Conservation (phyloP, 371 early-diverging fungal species). For the Dichotomocladium elegans region DNA sequence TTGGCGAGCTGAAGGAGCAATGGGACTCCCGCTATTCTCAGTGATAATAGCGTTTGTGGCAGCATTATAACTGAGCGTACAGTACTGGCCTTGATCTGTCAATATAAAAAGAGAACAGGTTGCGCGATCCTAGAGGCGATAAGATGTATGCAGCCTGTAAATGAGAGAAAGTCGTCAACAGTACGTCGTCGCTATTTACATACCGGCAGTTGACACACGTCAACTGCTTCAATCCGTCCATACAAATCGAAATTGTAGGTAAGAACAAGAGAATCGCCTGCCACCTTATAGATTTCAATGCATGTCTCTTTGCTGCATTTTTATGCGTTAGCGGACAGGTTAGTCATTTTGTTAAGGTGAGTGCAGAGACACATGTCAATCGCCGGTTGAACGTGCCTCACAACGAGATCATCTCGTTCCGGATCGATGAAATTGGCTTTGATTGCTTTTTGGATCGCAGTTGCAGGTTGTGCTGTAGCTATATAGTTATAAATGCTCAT, state of each 20-base stretch:
- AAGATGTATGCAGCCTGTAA: too few relatives aligned
- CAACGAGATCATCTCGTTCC: constrained; percentile 10
- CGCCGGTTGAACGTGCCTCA: constrained; percentile 15
- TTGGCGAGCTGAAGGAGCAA: constrained; percentile 39
- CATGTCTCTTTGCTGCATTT: constrained; percentile 57
- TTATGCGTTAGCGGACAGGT: too few relatives aligned
- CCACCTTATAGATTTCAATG: constrained; percentile 55
- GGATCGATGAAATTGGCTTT: constrained; percentile 18
- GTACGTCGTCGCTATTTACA: neutral
- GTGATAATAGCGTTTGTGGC: constrained; percentile 34
- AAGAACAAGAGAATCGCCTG: constrained; percentile 38
- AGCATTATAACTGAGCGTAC: constrained; percentile 52
- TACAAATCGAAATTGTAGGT: constrained; percentile 55
- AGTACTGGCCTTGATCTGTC: constrained; percentile 47
- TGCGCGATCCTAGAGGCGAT: constrained; percentile 18
- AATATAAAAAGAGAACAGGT: constrained; percentile 51
- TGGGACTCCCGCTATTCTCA: constrained; percentile 47
- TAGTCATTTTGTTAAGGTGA: neutral
- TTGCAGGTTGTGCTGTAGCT: constrained; percentile 18
- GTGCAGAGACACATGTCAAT: too few relatives aligned
- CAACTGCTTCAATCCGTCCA: constrained; percentile 59
- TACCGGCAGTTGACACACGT: constrained; percentile 48
- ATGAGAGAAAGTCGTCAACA: too few relatives aligned
- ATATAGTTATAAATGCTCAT: constrained; percentile 24
- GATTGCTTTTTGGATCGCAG: constrained; percentile 16